These are phyloP conservation scores for Chlorencoelia australis DNA, from an alignment of 2,329 filamentous ascomycete genomes.

Conservation along the genomic window DNA sequence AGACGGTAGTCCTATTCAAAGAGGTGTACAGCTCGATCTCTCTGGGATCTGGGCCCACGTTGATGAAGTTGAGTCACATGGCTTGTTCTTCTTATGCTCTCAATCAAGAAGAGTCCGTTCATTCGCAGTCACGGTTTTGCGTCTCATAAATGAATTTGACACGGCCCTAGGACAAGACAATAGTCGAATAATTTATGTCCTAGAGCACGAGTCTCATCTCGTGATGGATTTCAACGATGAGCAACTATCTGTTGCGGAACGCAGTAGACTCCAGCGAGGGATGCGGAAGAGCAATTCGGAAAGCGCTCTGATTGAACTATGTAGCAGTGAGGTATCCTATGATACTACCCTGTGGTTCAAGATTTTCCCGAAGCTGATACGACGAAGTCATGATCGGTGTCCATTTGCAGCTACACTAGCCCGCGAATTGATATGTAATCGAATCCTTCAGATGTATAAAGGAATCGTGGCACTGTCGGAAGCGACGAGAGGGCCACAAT, in stretches of 20 bases:
- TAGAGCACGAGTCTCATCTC: constrained; percentile 79
- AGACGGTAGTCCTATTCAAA: constrained; percentile 51
- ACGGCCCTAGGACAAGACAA: constrained; percentile 70
- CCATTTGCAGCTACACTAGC: constrained; percentile 85
- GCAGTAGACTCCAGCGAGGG: constrained; percentile 83
- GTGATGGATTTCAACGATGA: constrained; percentile 92
- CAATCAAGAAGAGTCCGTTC: constrained; percentile 82
- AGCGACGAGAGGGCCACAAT: constrained; percentile 52
- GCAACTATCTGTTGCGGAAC: constrained; percentile 80
- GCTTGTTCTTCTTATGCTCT: constrained; percentile 93
- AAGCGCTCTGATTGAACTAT: constrained; percentile 83
- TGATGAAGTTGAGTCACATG: constrained; percentile 93
- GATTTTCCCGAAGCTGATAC: constrained; percentile 89
- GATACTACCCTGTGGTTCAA: constrained; percentile 97
- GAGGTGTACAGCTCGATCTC: constrained; percentile 70
- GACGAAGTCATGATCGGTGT: constrained; percentile 82
- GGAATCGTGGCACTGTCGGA: constrained; percentile 73
- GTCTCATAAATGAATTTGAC: constrained; percentile 89
- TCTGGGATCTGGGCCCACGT: constrained; percentile 88
- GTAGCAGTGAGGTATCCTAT: constrained; percentile 89
- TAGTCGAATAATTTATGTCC: constrained; percentile 73
- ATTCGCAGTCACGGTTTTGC: constrained; percentile 85
- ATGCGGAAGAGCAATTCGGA: constrained; percentile 75
- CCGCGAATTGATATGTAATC: constrained; percentile 83
- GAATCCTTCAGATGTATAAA: constrained; percentile 87